Conservation (phyloP, 1,139 yeast genomes). For the Candida frijolesensis region DNA sequence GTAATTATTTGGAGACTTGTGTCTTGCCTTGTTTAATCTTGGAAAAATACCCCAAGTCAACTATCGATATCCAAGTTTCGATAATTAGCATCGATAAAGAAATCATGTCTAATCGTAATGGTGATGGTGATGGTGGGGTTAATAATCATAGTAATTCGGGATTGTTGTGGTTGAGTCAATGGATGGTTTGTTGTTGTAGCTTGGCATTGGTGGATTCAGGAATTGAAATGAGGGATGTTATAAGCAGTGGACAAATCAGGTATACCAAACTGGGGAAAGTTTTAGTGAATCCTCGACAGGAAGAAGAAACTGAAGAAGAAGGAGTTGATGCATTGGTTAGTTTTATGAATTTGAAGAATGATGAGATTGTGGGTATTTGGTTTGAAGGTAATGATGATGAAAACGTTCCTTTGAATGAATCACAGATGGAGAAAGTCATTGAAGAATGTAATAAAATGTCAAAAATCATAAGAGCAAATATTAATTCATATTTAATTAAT, state of each 20-base stretch:
- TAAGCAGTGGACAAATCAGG: slow-evolving; percentile 66
- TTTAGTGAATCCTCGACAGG: slow-evolving; percentile 16
- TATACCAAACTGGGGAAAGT: slow-evolving; percentile 19
- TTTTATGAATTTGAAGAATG: slow-evolving; percentile 54
- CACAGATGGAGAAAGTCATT: slow-evolving; percentile 30
- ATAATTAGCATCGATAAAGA: slow-evolving; percentile 44
- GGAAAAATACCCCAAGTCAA: slow-evolving; percentile 83
- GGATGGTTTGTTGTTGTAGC: slow-evolving; percentile 61
- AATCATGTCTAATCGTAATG: background rate
- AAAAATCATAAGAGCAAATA: slow-evolving; percentile 44
- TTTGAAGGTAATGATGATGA: slow-evolving; percentile 39
- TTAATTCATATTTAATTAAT: slow-evolving; percentile 33
- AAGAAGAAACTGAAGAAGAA: slow-evolving; percentile 19
- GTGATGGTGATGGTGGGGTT: slow-evolving; percentile 28
- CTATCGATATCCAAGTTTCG: slow-evolving; percentile 78
- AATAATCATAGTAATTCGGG: slow-evolving; percentile 32
- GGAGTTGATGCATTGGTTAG: slow-evolving; percentile 47
- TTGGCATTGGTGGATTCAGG: slow-evolving; percentile 84
- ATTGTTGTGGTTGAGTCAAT: slow-evolving; percentile 41
- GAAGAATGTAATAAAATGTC: slow-evolving; percentile 48
- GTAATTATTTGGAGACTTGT: slow-evolving; percentile 60
- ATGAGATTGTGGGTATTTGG: slow-evolving; percentile 61
- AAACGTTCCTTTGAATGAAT: slow-evolving; percentile 23
- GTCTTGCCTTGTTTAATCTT: slow-evolving; percentile 64
- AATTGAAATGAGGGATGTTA: slow-evolving; percentile 75